phyloP scores from a whole-genome alignment of 2,329 filamentous ascomycete genomes.

The Fusarium poae region DNA sequence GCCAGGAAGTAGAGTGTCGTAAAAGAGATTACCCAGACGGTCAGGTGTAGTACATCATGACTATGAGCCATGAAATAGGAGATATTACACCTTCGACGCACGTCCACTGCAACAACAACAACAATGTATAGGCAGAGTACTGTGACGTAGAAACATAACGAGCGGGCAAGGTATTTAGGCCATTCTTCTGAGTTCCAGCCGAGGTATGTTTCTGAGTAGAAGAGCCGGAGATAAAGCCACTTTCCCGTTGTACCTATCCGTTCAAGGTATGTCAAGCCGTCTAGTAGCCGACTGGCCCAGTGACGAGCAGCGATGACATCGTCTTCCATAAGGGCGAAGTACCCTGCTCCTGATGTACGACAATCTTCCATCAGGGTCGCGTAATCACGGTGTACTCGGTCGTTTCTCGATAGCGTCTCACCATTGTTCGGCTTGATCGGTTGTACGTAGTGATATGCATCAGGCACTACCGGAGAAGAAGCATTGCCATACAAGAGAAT shows the following conservation, averaged over 20 bases:
- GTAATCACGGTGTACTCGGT: slow-evolving; percentile 49
- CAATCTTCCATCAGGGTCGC: slow-evolving; percentile 47
- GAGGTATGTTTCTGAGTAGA: slow-evolving; percentile 53
- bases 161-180: slow-evolving; percentile 43
- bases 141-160: neutral
- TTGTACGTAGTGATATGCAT: neutral
- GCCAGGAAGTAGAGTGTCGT: slow-evolving; percentile 49
- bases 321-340: slow-evolving; percentile 52
- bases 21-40: slow-evolving; percentile 46
- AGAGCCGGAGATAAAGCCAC: slow-evolving; percentile 54
- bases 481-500: slow-evolving; percentile 47
- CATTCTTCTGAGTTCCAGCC: slow-evolving; percentile 55
- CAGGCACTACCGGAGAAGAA: accelerated
- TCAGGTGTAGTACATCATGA: slow-evolving; percentile 27
- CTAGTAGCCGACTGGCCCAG: slow-evolving; percentile 48
- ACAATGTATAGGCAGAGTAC: slow-evolving; percentile 34
- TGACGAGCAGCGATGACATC: slow-evolving; percentile 51
- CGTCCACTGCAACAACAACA: slow-evolving; percentile 15
- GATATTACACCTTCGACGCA: slow-evolving; percentile 8
- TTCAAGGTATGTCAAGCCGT: slow-evolving; percentile 28
- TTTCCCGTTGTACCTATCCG: slow-evolving; percentile 36
- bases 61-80: neutral
- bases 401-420: slow-evolving; percentile 28
- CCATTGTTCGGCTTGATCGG: accelerated
- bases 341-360: slow-evolving; percentile 39